A percentile compares a stretch with the other conserved stretches of the same genome.
phyloP scores from a whole-genome alignment of 129 eudicot species.

The Solidago caesia region DNA sequence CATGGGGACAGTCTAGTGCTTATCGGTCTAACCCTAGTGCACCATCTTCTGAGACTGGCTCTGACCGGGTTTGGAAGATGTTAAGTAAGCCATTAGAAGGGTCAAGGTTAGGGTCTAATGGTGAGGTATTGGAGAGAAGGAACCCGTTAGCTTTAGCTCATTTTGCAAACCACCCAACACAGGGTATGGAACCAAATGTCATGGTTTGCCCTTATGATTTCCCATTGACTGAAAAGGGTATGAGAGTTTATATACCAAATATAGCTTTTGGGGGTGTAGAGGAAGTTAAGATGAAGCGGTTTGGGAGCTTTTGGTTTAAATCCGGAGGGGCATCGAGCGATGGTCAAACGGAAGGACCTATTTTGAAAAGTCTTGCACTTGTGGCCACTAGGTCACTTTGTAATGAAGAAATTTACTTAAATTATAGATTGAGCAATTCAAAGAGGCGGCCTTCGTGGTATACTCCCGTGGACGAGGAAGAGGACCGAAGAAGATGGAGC shows the following conservation, averaged over 20 bases:
- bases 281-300: slow-evolving; percentile 65
- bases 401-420: slow-evolving; percentile 76
- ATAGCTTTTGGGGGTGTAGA: slow-evolving; percentile 58
- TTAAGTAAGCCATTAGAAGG: slow-evolving; percentile 83
- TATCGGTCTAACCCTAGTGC: slow-evolving; percentile 25
- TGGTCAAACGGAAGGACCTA: slow-evolving; percentile 41
- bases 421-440: slow-evolving; percentile 83
- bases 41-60: slow-evolving; percentile 47
- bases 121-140: slow-evolving; percentile 77
- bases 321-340: slow-evolving; percentile 44
- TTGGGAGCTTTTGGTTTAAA: slow-evolving; percentile 90
- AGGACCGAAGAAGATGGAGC: slow-evolving; percentile 92
- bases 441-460: slow-evolving; percentile 89
- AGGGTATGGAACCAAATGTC: slow-evolving; percentile 66
- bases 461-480: slow-evolving; percentile 86
- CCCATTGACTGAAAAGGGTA: slow-evolving; percentile 60
- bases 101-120: slow-evolving; percentile 33
- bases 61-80: slow-evolving; percentile 87
- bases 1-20: slow-evolving; percentile 58
- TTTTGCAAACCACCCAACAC: slow-evolving; percentile 82
- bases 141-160: slow-evolving; percentile 87
- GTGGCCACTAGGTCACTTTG: slow-evolving; percentile 68
- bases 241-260: slow-evolving; percentile 81
- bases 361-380: slow-evolving; percentile 77
- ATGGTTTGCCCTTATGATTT: slow-evolving; percentile 91